Evolutionary conservation across 768 basidiomycete genomes (phyloP), one percentile per base, ranked within the genome.

Genomic region (Psilocybe sp.): DNA sequence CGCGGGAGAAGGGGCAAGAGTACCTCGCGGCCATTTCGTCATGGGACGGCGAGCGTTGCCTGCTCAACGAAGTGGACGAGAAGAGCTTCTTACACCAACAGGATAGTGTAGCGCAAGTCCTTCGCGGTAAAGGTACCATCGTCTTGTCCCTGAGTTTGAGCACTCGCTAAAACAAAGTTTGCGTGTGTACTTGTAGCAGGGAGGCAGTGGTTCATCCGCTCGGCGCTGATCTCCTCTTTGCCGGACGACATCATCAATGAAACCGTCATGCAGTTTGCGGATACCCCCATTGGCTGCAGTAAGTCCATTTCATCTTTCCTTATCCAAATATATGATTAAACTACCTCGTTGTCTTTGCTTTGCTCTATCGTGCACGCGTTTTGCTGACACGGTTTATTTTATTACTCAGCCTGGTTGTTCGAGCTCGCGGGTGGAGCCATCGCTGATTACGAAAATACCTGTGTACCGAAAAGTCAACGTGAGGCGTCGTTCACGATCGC

Each of bases 241-340:
- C 86, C 89, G 2, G 94, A 97, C 64, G 89, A 93, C 20, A 76
- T 92, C 54, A 84, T 95, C 65, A 85, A 87, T 61, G 73, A 86
- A 51, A 94, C 94, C 1, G 90, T 95, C 28, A 53, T 84, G 19
- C 78, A 87, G 57, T 97, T 97, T 68, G 72, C 86, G 1, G 76
- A 86, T 60, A 88, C 90, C 14, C 93, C 93, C 1, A 82, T 92
- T 54, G 94, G 94, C 12, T 95, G 93, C 72, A 94, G 92, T 94
- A 65, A 55, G 92, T 82, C 40, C 42, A 42, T 18, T 41, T 33
- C 15, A 19, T n/a, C 2, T 38, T 2, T 15, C 39, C 16, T 49
- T 38, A 15, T 32, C 12, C 23, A 19, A 13, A 16, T 46, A 14
- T 44, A 20, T 33, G 36, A 50, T 19, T 32, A 31, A 15, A 28